These are phyloP conservation scores for Blyttiomyces sp. DNA, from an alignment of 371 early-diverging fungal species.

Conservation along the genomic window DNA sequence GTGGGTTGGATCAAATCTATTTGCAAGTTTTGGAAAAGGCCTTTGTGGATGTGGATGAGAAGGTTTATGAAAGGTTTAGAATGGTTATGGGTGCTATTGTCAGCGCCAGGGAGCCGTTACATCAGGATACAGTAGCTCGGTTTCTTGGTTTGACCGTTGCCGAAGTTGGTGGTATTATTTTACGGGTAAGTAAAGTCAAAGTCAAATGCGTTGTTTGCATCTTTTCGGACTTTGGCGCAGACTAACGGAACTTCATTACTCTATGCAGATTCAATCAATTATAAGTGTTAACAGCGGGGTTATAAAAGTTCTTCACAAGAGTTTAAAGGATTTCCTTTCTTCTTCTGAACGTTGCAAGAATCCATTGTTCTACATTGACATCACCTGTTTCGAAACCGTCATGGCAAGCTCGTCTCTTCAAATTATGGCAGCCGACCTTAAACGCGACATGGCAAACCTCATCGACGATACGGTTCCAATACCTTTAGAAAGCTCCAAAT, in stretches of 20 bases:
- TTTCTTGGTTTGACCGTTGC: neutral
- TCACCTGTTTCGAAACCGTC: neutral
- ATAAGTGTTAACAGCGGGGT: neutral
- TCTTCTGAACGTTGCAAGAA: neutral
- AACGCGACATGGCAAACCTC: neutral
- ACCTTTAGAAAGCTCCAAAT: too few relatives aligned
- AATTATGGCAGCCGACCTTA: neutral
- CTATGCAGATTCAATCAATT: conserved; percentile 5
- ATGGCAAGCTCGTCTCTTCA: conserved; percentile 1
- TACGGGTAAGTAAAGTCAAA: too few relatives aligned
- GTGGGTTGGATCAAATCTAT: neutral
- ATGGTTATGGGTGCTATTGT: conserved; percentile 1
- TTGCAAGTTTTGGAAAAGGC: neutral
- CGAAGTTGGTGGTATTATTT: neutral
- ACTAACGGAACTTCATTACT: too few relatives aligned
- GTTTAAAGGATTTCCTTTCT: conserved; percentile 3
- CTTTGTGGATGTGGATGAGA: neutral
- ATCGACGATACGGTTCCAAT: too few relatives aligned
- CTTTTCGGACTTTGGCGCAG: too few relatives aligned
- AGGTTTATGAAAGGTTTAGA: neutral
- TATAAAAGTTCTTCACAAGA: conserved; percentile 5
- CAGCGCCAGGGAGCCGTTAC: neutral
- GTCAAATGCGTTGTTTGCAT: too few relatives aligned
- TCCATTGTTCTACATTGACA: neutral
- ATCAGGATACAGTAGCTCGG: neutral